Base-by-base conservation (phyloP, 75 land plant genomes). In the Adiantum capillusveneris region DNA sequence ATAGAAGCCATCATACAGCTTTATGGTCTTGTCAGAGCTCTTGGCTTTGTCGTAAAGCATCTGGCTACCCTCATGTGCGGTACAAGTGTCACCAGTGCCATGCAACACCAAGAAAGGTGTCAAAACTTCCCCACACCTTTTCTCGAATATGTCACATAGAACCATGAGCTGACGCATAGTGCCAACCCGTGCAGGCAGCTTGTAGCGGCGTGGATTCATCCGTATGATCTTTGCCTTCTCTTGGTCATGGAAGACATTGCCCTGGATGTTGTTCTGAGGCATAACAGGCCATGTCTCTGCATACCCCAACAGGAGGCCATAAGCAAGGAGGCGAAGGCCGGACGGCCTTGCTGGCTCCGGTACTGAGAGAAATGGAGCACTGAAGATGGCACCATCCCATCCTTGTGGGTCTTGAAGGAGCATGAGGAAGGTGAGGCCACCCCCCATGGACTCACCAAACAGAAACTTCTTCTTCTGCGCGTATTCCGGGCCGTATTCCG, bases 371-470 rank as follows among this genome's bases (percentile, higher is more conserved):
- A 91, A 78, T 20, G 97, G 97, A 7, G 97, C 97, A 2, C 84
- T 79, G 65, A 88, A 75, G 22, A 91, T 80, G 39, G 80, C 59
- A 1, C 97, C 97, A 29, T 84, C 84, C 97, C 97, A 86, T 26
- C 57, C 64, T 6, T 72, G 58, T 0, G 80, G 75, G 31, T 81
- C 80, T 27, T 90, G 83, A 46, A 77, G 82, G 62, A 79, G 62
- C 83, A 88, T 84, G 68, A 88, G 75, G 24, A 88, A 65, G 39
- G 87, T 71, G 24, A 78, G 76, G 12, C 52, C 65, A 1, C 85
- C 87, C 18, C 96, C 96, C 94, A 84, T 82, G 41, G 89, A 84
- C 67, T 91, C 97, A 0, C 97, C 97, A 62, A 82, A 84, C 37
- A 91, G 74, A 63, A 87, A 90, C n/a, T 71, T 78, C 5, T 84